A percentile compares a stretch with the other conserved stretches of the same genome.
Conservation (phyloP, 2,329 filamentous ascomycete species). For the Cryphonectria radicalis region DNA sequence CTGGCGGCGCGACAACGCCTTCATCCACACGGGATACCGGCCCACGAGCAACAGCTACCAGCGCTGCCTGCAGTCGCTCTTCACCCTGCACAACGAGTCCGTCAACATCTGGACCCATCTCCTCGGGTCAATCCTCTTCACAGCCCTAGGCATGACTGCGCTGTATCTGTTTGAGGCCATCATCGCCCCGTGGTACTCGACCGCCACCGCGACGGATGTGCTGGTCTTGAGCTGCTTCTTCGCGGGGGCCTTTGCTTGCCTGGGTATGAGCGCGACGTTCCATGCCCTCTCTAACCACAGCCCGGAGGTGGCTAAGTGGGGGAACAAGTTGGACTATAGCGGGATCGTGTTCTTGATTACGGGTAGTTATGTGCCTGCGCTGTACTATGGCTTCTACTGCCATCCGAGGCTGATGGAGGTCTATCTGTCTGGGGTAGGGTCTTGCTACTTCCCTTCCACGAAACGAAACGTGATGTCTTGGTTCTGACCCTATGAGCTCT, state of each 20-base stretch:
- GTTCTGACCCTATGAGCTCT: neutral
- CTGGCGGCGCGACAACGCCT: constrained; percentile 65
- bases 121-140: constrained; percentile 66
- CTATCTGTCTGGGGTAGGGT: constrained; percentile 77
- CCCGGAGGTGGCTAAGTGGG: constrained; percentile 74
- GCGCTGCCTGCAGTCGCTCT: constrained; percentile 51
- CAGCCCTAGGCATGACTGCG: constrained; percentile 45
- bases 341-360: constrained; percentile 92
- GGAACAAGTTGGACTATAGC: constrained; percentile 92
- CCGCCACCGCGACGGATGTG: constrained; percentile 66
- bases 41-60: constrained; percentile 53
- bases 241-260: constrained; percentile 69
- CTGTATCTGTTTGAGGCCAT: constrained; percentile 54
- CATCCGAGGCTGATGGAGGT: constrained; percentile 64
- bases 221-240: constrained; percentile 80
- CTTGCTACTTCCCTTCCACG: neutral
- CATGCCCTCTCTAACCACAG: constrained; percentile 89
- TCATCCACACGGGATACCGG: constrained; percentile 59
- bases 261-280: constrained; percentile 83
- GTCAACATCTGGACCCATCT: constrained; percentile 68
- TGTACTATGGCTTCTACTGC: constrained; percentile 87
- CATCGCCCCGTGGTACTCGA: constrained; percentile 68
- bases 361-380: constrained; percentile 84
- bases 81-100: constrained; percentile 61
- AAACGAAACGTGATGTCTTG: neutral